Base-by-base conservation (phyloP, 768 basidiomycete genomes). In the Candolleomyces aberdarensis region DNA sequence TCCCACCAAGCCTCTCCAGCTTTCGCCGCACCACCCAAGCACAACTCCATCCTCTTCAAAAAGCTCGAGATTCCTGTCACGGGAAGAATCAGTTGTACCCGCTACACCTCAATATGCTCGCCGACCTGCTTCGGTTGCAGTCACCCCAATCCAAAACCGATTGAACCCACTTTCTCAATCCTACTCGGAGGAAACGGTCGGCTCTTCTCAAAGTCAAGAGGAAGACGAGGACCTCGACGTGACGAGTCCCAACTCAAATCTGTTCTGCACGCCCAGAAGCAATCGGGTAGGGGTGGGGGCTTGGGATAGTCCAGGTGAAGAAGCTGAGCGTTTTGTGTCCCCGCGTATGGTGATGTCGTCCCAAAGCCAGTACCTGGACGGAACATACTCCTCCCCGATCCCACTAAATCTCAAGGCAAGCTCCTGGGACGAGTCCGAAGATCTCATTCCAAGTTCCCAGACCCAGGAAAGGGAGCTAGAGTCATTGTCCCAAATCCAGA, bases 121-220 rank as follows among this genome's bases (percentile, higher is more conserved):
- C 39, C 36, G 39, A 20, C 54, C 54, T n/a, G 13, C 54, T 41
- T 40, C 54, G 10, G 9, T 20, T 14, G 39, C 39, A 7, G 26
- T 19, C 29, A 53, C 32, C 29, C 49, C 49, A 26, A 56, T 20
- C 1, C 54, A 3, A 9, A 31, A 41, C 7, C 31, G 17, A 17
- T 43, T 43, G 15, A 56, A 43, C n/a, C 39, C 39, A 4, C 40
- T 56, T 15, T 41, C 54, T 20, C 54, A 56, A 20, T 41, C 54
- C 19, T 56, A n/a, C 31, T 56, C 54, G 7, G 54, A 56, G 10
- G 54, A 56, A 26, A 56, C 54, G 5, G 54, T 56, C 22, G 54
- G 40, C 36, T 56, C 54, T 26, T 56, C 54, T n/a, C 54, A 56
- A 26, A 56, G 54, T 20, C 54, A 56, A 26, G 54, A 56, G 26